Evolutionary conservation across 2,329 filamentous ascomycete genomes (phyloP), one percentile per base, ranked within the genome.

Genomic region (Fusarium staphyleae): DNA sequence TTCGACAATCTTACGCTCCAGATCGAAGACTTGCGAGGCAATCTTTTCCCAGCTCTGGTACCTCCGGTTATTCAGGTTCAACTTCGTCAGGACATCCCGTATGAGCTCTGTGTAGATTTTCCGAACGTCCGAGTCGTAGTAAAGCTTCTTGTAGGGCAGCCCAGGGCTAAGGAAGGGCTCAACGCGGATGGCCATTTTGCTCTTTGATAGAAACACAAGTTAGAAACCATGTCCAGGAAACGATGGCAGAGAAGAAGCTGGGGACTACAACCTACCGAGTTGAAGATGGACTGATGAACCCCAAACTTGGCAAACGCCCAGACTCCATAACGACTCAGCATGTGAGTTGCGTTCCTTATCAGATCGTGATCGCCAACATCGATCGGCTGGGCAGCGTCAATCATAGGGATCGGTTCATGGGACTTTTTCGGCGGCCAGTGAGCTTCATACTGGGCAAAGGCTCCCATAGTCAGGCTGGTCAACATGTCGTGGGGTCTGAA

Each of bases 231-330:
- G 16, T 39, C 3, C 11, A 18, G 10, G 15, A 36, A 19, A 10
- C 16, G 9, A 3, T 11, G 13, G 2, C 2, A 10, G 14, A 14
- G 18, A 24, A 3, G 10, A 26, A 11, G 3, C 24, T 11, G 6
- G 26, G 32, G 16, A 4, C n/a, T n/a, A 16, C 15, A 15, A 40
- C 62, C 52, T 52, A 63, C 62, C 3, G 55, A 41, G 29, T 58
- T 35, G 18, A 55, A 40, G 10, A 55, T 8, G 1, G 61, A 61
- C 19, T 54, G 41, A 15, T 52, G 46, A 7, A 48, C 41, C 14
- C n/a, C 26, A 11, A 60, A 46, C 26, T 54, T 50, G n/a, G 48
- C 50, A 42, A 61, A 53, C 4, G 19, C 36, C 48, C 51, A 62
- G 5, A 63, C 42, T 9, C 39, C 36, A 13, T 54, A 39, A 5